Evolutionary conservation across 2,329 filamentous ascomycete genomes (phyloP).

Genomic region (Fusarium algeriense): DNA sequence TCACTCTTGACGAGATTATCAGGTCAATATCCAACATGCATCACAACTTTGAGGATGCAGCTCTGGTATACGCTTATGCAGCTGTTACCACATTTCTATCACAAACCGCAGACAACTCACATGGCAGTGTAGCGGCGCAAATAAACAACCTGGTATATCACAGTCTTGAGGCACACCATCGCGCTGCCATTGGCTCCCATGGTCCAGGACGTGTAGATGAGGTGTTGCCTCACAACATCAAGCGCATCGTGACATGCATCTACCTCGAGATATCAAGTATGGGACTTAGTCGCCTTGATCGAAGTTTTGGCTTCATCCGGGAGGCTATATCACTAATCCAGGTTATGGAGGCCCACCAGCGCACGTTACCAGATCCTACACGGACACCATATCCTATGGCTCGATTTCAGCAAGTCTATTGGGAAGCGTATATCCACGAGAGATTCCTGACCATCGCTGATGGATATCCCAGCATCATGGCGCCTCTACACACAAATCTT

Average conservation of each 20-base stretch:
- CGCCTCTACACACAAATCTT: slow-evolving; percentile 49
- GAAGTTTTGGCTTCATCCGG: slow-evolving; percentile 63
- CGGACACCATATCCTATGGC: slow-evolving; percentile 30
- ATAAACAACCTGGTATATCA: slow-evolving; percentile 43
- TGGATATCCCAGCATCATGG: slow-evolving; percentile 56
- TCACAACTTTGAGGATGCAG: slow-evolving; percentile 36
- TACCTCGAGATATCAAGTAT: slow-evolving; percentile 66
- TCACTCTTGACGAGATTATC: slow-evolving; percentile 37
- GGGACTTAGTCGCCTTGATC: slow-evolving; percentile 60
- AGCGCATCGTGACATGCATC: slow-evolving; percentile 63
- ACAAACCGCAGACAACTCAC: slow-evolving; percentile 37
- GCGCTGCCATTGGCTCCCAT: slow-evolving; percentile 46
- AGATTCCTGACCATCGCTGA: slow-evolving; percentile 66
- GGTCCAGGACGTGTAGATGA: slow-evolving; percentile 54
- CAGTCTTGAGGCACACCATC: slow-evolving; percentile 47
- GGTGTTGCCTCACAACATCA: slow-evolving; percentile 56
- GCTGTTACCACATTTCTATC: slow-evolving; percentile 41
- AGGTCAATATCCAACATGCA: slow-evolving; percentile 39
- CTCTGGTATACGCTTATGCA: slow-evolving; percentile 40
- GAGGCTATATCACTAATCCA: slow-evolving; percentile 59
- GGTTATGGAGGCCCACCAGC: slow-evolving; percentile 35
- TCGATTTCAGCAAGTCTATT: slow-evolving; percentile 62
- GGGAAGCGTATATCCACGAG: slow-evolving; percentile 68
- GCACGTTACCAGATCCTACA: slow-evolving; percentile 28
- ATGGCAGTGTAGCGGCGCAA: slow-evolving; percentile 37